Evolutionary conservation across 768 basidiomycete species (phyloP), one percentile per base, ranked within the genome.

Genomic region (Mycena pura): DNA sequence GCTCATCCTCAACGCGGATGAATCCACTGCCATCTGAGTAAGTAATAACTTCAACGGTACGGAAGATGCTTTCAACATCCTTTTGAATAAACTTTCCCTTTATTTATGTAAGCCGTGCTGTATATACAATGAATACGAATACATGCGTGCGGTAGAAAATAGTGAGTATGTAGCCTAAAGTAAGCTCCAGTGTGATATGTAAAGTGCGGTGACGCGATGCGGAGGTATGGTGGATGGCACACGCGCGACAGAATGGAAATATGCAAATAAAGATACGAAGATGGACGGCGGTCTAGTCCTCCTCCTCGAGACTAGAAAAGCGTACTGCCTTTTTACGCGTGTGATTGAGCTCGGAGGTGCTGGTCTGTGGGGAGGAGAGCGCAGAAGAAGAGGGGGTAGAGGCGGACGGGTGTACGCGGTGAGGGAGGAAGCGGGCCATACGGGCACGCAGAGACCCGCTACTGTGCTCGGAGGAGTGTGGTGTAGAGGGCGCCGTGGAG

Each of bases 1-100:
- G 7, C 70, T 83, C 46, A 80, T 82, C 43, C 68, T 82, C 31
- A 82, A 83, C 48, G 71, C 74, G 15, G 80, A 82, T 59, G 81
- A 83, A 66, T 60, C 64, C 21, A 59, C 52, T 21, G 52, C 34
- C 21, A 59, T 59, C 17, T 65, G 36, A 41, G 8, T 19, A 9
- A 21, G 44, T 39, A n/a, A 29, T 19, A 31, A 21, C 14, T 53
- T 13, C 40, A 40, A 53, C 7, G 36, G 44, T n/a, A 28, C 17
- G n/a, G n/a, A n/a, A n/a, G n/a, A n/a, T n/a, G n/a, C n/a, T n/a
- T n/a, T n/a, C n/a, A n/a, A n/a, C n/a, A n/a, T n/a, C n/a, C n/a
- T n/a, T n/a, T n/a, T n/a, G n/a, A n/a, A n/a, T n/a, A n/a, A n/a
- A n/a, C n/a, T n/a, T n/a, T n/a, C n/a, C n/a, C n/a, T n/a, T n/a